phyloP scores from a whole-genome alignment of 192 early-diverging fungal species.

The Linnemannia exigua region DNA sequence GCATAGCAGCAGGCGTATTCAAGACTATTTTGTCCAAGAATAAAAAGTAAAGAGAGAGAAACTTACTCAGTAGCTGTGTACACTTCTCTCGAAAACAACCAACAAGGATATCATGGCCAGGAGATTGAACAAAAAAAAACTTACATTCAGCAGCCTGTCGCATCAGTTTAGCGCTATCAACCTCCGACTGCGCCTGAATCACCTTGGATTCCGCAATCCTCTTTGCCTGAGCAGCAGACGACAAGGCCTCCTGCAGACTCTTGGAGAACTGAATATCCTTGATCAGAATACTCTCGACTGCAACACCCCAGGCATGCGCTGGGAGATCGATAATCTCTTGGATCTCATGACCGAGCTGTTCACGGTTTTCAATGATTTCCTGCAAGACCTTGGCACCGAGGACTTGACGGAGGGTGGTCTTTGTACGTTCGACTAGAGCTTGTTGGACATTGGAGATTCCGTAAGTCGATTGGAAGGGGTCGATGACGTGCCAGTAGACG shows the following conservation, averaged over 20 bases:
- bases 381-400: conserved; percentile 87
- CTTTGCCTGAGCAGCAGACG: conserved; percentile 90
- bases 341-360: conserved; percentile 88
- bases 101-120: too few relatives aligned
- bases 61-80: neutral
- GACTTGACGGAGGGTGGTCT: conserved; percentile 91
- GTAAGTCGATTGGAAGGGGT: conserved; percentile 83
- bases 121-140: neutral
- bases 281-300: conserved; percentile 86
- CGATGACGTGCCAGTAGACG: conserved; percentile 86
- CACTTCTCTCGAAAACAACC: too few relatives aligned
- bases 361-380: conserved; percentile 91
- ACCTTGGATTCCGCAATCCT: conserved; percentile 92
- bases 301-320: conserved; percentile 85
- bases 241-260: conserved; percentile 85
- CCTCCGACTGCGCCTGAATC: conserved; percentile 89
- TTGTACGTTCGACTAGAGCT: conserved; percentile 88
- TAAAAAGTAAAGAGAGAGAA: neutral
- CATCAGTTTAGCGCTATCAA: conserved; percentile 92
- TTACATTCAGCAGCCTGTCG: conserved; percentile 87
- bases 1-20: conserved; percentile 85
- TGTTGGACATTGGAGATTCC: conserved; percentile 80
- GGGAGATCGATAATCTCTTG: conserved; percentile 85
- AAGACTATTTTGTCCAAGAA: conserved; percentile 61
- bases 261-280: conserved; percentile 85